These are phyloP conservation scores for Epichloe typhina DNA, from an alignment of 2,329 filamentous ascomycete genomes.

Conservation along the genomic window DNA sequence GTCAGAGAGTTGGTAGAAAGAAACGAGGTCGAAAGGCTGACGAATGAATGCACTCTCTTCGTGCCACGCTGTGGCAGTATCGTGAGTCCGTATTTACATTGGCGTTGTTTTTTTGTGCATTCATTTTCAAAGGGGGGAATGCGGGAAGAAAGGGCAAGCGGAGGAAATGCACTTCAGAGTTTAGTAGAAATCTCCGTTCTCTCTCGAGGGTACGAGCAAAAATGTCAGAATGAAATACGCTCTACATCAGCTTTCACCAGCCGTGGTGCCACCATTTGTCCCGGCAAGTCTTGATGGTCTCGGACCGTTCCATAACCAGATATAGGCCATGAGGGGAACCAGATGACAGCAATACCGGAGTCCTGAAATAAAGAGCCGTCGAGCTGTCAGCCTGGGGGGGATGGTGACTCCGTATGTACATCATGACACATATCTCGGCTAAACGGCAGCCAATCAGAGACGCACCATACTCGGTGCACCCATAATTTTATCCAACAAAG, in stretches of 20 bases:
- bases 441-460: no score
- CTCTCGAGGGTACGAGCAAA: conserved; percentile 15
- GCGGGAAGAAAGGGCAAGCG: not conserved
- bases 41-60: not conserved
- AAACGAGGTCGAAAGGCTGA: not conserved
- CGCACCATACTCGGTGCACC: no score
- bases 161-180: conserved; percentile 23
- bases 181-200: conserved; percentile 20
- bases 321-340: no score
- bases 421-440: no score
- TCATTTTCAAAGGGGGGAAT: not conserved
- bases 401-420: no score
- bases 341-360: conserved; percentile 15
- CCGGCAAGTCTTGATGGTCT: no score
- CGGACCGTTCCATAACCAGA: no score
- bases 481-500: no score
- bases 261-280: no score
- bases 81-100: not conserved
- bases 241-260: not conserved
- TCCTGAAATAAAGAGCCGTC: no score
- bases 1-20: not conserved
- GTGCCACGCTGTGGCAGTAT: not conserved
- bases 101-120: not conserved
- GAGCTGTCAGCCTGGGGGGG: no score
- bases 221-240: conserved; percentile 14